Evolutionary conservation across 2,329 filamentous ascomycete species (phyloP).

Genomic region (Sphaceloma murrayae): DNA sequence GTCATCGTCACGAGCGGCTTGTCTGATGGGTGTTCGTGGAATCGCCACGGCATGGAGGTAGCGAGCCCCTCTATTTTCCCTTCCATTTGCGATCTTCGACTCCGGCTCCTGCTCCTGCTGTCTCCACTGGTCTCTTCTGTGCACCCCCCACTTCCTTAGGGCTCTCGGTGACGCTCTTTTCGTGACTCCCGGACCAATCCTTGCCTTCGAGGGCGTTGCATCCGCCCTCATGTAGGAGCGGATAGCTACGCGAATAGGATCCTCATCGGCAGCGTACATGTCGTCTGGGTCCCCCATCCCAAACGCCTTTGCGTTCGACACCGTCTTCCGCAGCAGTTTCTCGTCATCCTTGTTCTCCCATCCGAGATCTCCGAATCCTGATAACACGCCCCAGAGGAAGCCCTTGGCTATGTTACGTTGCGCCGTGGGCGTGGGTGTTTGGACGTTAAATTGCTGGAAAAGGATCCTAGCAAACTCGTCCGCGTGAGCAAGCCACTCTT

Average conservation of each 20-base stretch:
- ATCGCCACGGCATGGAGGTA: too few species aligned
- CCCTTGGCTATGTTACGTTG: background rate
- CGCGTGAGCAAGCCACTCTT: background rate
- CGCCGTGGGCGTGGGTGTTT: background rate
- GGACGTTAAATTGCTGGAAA: background rate
- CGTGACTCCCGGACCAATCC: background rate
- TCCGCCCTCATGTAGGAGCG: background rate
- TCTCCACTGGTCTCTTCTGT: background rate
- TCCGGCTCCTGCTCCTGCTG: background rate
- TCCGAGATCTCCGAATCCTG: constrained; percentile 1
- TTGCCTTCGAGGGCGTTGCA: background rate
- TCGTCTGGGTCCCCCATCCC: background rate
- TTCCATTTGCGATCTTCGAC: too few species aligned
- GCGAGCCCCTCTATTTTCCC: too few species aligned
- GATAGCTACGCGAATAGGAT: constrained; percentile 6
- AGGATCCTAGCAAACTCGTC: background rate
- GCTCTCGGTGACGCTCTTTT: too few species aligned
- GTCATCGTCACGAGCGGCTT: too few species aligned
- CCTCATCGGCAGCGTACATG: background rate
- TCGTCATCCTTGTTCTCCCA: constrained; percentile 2
- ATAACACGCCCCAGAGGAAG: constrained; percentile 5
- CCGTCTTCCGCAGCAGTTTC: background rate
- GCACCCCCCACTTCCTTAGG: too few species aligned
- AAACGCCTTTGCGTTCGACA: background rate
- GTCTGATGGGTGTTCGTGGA: too few species aligned